Evolutionary conservation across 2,329 filamentous ascomycete genomes (phyloP), one percentile per base, ranked within the genome.

Genomic region (Penicillium thymicola): DNA sequence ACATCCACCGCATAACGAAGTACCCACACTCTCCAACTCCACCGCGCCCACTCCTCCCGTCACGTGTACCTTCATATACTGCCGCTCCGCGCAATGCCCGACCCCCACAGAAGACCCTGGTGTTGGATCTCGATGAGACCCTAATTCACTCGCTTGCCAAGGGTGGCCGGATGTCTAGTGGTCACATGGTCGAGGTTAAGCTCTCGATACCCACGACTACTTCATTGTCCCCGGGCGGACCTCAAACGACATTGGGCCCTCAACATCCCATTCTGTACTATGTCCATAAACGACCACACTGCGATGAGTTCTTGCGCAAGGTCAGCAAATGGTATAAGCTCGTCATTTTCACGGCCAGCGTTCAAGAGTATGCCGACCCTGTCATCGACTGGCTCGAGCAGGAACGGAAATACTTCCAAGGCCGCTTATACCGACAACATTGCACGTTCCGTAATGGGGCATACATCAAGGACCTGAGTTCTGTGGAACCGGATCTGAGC

Each of bases 311-410:
- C 70, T 76, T 99, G 69, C 88, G 92, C 68, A 90, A 94, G 81
- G 86, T 97, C 45, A 92, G 87, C 80, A 96, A 96, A 78, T 99
- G 94, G 94, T 99, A 95, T 78, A 97, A 97, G 72, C 80, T 99
- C 16, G 90, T 99, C 50, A 82, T 97, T 45, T 99, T 99, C 74
- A 99, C 94, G 10, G 94, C 94, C 3, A 96, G 92, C 21, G 94
- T 99, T 37, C 94, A 99, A 73, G 94, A 99, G 74, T 99, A 99
- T 70, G 94, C 94, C 55, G 94, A 99, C 74, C 94, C 94, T 0
- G 94, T 99, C 55, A 97, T 99, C 71, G 94, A 99, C 81, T 97
- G 92, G 92, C 83, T 99, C 58, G 94, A 99, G 76, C 87, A 91
- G 64, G 94, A 99, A 76, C 87, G 92, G 68, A 97, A 97, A 77